A percentile compares a stretch with the other conserved stretches of the same genome.
These are phyloP conservation scores for Cytospora schulzeri DNA, from an alignment of 2,329 filamentous ascomycete genomes.

Conservation along the genomic window DNA sequence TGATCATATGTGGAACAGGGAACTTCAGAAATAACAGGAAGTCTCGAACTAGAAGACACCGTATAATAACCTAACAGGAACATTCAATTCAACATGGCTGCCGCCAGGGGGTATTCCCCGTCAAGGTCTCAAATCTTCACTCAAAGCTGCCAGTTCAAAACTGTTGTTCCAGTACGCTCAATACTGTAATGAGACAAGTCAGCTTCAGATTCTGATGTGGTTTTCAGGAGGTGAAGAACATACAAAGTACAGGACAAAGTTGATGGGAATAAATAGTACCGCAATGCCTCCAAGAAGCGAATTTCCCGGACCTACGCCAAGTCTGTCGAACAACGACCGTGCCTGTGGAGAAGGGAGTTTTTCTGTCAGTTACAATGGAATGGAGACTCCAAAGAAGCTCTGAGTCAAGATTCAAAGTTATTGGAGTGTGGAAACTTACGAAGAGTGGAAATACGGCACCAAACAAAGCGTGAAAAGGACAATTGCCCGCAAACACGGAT, in stretches of 20 bases:
- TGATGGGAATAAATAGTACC: slow-evolving; percentile 30
- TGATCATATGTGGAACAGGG: too few species aligned
- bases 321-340: slow-evolving; percentile 28
- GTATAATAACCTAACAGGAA: too few species aligned
- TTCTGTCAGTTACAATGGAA: too few species aligned
- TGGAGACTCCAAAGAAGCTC: too few species aligned
- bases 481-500: slow-evolving; percentile 1
- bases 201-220: not conserved
- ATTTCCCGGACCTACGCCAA: slow-evolving; percentile 31
- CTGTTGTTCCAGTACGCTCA: not conserved
- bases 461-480: not conserved
- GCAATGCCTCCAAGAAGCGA: slow-evolving; percentile 31
- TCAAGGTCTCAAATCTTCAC: too few species aligned
- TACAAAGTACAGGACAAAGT: slow-evolving; percentile 30
- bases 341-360: slow-evolving; percentile 9
- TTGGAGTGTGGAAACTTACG: not conserved
- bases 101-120: too few species aligned
- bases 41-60: too few species aligned
- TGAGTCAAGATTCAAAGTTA: too few species aligned
- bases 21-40: too few species aligned
- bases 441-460: slow-evolving; percentile 4
- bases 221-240: not conserved
- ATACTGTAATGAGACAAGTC: not conserved
- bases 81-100: too few species aligned
- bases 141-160: too few species aligned